Percentiles rank a stretch among this genome's conserved stretches.
Conservation (phyloP, 1,284 basidiomycete species). For the Irpex sp. region DNA sequence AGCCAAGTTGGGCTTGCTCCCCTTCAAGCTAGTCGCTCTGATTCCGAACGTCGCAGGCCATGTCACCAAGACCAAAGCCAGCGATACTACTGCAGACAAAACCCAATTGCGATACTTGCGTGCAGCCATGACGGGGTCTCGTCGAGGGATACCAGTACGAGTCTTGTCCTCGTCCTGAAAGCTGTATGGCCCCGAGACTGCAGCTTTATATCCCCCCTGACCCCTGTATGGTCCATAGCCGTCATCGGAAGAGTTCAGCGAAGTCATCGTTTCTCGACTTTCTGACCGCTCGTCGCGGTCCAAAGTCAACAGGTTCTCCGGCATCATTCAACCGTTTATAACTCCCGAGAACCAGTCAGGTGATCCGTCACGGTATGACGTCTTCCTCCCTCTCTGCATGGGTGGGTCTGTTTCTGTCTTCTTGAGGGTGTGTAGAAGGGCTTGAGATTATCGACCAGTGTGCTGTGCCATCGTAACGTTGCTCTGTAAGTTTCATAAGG, state of each 20-base stretch:
- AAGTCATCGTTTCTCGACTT: background rate
- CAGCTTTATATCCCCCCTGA: background rate
- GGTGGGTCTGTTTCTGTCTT: background rate
- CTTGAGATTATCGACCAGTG: too few relatives aligned
- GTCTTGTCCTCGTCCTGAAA: background rate
- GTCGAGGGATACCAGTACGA: background rate
- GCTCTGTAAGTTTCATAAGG: background rate
- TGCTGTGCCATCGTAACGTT: too few relatives aligned
- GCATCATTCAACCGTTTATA: background rate
- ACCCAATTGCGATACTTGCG: slow-evolving; percentile 12
- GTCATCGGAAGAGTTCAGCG: background rate
- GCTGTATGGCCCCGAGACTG: background rate
- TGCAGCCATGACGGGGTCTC: slow-evolving; percentile 4
- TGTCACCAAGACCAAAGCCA: slow-evolving; percentile 10
- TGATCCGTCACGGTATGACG: background rate
- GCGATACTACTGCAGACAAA: slow-evolving; percentile 9
- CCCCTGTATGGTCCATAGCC: background rate
- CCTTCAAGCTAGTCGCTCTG: background rate
- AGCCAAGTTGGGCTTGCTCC: background rate
- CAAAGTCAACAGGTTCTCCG: background rate
- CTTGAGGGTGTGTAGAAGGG: background rate
- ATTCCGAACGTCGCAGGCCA: slow-evolving; percentile 9
- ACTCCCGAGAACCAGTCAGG: background rate
- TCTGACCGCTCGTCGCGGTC: background rate
- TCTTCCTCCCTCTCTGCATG: too few relatives aligned